phyloP scores from a whole-genome alignment of 2,329 filamentous ascomycete genomes.

The Cladorrhinum sp. region DNA sequence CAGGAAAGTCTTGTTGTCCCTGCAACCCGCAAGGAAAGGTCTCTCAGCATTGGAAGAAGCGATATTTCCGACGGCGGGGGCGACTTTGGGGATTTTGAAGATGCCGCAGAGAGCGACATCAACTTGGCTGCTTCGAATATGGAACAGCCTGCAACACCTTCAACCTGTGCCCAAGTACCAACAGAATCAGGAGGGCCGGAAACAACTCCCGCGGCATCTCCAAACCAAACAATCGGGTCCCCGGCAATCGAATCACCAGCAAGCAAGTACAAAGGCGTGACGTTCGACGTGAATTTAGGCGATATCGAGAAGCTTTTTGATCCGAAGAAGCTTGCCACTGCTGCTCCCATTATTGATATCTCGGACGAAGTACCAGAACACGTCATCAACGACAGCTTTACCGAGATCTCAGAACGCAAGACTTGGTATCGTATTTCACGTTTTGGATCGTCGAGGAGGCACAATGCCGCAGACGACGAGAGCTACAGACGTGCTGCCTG shows the following conservation, averaged over 20 bases:
- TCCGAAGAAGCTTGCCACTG: conserved; percentile 32
- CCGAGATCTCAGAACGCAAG: conserved; percentile 56
- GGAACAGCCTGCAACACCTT: not conserved
- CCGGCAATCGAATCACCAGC: conserved; percentile 4
- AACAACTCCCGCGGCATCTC: not conserved
- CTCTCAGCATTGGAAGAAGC: conserved; percentile 5
- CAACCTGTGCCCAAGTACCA: conserved; percentile 3
- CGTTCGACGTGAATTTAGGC: conserved; percentile 20
- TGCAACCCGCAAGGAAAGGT: conserved; percentile 18
- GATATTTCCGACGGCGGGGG: conserved; percentile 18
- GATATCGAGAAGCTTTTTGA: conserved; percentile 34
- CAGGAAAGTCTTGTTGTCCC: conserved; percentile 27
- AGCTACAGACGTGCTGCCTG: conserved; percentile 60
- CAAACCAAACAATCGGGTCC: not conserved
- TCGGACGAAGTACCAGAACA: conserved; percentile 42
- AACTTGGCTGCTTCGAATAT: not conserved
- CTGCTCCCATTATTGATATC: conserved; percentile 21
- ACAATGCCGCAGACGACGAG: conserved; percentile 56
- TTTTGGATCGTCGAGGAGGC: conserved; percentile 55
- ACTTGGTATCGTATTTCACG: conserved; percentile 64
- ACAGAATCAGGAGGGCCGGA: conserved; percentile 1
- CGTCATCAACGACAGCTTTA: conserved; percentile 52
- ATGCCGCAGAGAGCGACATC: conserved; percentile 20
- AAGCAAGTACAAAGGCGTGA: conserved; percentile 27
- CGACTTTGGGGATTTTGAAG: conserved; percentile 35